These are phyloP conservation scores for Geotrichum carabidarum DNA, from an alignment of 1,139 yeast genomes.

Conservation along the genomic window DNA sequence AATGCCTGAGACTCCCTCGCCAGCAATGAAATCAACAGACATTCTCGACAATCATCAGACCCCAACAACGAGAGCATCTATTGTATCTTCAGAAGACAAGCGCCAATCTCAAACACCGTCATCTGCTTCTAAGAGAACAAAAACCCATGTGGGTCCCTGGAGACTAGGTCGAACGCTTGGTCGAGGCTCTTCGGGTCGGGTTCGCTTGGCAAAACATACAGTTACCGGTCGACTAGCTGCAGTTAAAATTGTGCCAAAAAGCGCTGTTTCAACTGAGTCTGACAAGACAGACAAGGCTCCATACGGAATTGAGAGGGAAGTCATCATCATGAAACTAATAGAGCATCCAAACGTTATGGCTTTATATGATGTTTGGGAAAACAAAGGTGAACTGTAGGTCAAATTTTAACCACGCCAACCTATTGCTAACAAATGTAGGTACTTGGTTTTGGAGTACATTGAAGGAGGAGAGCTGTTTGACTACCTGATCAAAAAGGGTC, in stretches of 20 bases:
- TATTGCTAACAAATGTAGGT: constrained; percentile 31
- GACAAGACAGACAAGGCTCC: constrained; percentile 41
- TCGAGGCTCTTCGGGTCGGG: constrained; percentile 92
- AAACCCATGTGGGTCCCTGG: constrained; percentile 92
- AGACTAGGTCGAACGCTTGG: constrained; percentile 89
- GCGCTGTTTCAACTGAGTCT: constrained; percentile 49
- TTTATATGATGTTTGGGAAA: constrained; percentile 97
- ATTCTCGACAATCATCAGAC: neutral
- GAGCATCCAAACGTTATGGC: constrained; percentile 93
- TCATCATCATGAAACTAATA: constrained; percentile 82
- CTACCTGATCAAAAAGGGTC: constrained; percentile 80
- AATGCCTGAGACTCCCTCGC: neutral
- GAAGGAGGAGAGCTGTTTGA: constrained; percentile 97
- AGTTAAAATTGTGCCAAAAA: constrained; percentile 89
- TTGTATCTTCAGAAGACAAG: constrained; percentile 32
- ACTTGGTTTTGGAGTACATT: constrained; percentile 86
- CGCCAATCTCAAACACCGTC: constrained; percentile 58
- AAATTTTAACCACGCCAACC: too few species aligned
- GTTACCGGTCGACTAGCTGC: constrained; percentile 88
- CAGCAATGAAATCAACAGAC: constrained; percentile 7
- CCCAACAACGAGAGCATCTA: constrained; percentile 1
- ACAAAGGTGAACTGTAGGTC: constrained; percentile 66
- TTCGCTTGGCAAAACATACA: constrained; percentile 80
- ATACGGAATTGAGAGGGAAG: constrained; percentile 94
- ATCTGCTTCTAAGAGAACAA: constrained; percentile 47